Evolutionary conservation across 495 filamentous ascomycete species (phyloP).

Genomic region (Aspergillus olivimuriae): DNA sequence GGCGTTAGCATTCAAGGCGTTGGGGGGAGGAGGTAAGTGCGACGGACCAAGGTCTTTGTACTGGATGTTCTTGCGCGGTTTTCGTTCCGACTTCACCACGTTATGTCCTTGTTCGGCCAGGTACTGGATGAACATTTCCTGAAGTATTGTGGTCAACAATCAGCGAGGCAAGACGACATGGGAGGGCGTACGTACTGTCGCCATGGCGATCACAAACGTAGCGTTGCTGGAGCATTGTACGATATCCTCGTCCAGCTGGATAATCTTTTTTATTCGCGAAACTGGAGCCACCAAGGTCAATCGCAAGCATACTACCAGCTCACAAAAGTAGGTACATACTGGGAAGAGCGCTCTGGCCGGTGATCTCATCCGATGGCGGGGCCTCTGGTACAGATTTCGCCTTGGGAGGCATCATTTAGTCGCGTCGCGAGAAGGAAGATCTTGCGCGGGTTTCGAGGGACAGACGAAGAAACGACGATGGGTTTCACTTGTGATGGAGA

Average conservation of each 20-base stretch:
- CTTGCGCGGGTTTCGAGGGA: background rate
- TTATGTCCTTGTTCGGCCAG: slow-evolving; percentile 79
- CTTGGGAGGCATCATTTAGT: slow-evolving; percentile 79
- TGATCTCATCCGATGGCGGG: slow-evolving; percentile 65
- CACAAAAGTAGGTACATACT: no score
- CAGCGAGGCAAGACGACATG: background rate
- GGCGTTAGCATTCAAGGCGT: background rate
- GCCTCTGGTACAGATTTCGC: slow-evolving; percentile 57
- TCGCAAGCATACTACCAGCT: no score
- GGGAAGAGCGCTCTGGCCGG: slow-evolving; percentile 77
- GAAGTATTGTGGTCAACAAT: background rate
- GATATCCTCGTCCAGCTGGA: slow-evolving; percentile 81
- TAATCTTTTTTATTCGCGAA: slow-evolving; percentile 88
- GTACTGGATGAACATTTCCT: slow-evolving; percentile 97
- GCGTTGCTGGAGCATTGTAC: slow-evolving; percentile 81
- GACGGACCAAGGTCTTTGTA: slow-evolving; percentile 82
- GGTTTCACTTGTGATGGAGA: no score
- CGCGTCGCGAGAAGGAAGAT: slow-evolving; percentile 1
- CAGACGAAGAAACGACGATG: background rate
- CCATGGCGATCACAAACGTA: slow-evolving; percentile 88
- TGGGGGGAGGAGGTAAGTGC: background rate
- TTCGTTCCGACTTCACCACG: slow-evolving; percentile 82
- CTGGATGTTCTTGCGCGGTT: slow-evolving; percentile 89
- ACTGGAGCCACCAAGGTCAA: slow-evolving; percentile 44
- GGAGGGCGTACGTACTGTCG: slow-evolving; percentile 53